These are phyloP conservation scores for Fragaria iinumae DNA, from an alignment of 306 rosid species.

Conservation along the genomic window DNA sequence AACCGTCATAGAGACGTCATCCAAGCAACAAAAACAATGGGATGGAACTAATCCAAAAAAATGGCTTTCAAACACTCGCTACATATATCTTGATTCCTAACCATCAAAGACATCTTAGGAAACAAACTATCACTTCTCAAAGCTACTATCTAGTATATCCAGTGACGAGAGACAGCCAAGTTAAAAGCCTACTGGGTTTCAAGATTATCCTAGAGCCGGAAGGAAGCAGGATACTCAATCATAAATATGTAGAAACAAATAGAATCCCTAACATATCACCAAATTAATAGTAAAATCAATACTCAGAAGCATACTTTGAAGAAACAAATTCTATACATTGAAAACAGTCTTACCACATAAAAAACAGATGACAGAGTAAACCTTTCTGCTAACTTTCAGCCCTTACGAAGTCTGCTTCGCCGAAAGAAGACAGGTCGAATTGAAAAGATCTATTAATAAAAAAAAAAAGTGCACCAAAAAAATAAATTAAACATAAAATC, in stretches of 20 bases:
- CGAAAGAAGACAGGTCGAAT: conserved; percentile 49
- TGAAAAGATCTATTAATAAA: conserved; percentile 55
- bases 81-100: background rate
- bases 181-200: background rate
- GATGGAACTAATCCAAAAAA: background rate
- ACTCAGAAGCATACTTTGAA: conserved; percentile 27
- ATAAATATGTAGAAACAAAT: conserved; percentile 9
- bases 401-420: conserved; percentile 57
- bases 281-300: conserved; percentile 14
- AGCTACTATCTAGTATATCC: background rate
- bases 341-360: conserved; percentile 60
- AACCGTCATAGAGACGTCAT: background rate
- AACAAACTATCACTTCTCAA: background rate
- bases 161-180: background rate
- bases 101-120: background rate
- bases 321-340: conserved; percentile 37
- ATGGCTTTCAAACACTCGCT: background rate
- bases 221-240: background rate
- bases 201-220: background rate
- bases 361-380: conserved; percentile 49
- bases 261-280: conserved; percentile 21
- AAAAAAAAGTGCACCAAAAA: conserved; percentile 51
- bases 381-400: conserved; percentile 54
- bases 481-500: conserved; percentile 35
- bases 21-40: background rate